These are phyloP conservation scores for Bondarzewia mesenterica DNA, from an alignment of 1,284 basidiomycete genomes.

Conservation along the genomic window DNA sequence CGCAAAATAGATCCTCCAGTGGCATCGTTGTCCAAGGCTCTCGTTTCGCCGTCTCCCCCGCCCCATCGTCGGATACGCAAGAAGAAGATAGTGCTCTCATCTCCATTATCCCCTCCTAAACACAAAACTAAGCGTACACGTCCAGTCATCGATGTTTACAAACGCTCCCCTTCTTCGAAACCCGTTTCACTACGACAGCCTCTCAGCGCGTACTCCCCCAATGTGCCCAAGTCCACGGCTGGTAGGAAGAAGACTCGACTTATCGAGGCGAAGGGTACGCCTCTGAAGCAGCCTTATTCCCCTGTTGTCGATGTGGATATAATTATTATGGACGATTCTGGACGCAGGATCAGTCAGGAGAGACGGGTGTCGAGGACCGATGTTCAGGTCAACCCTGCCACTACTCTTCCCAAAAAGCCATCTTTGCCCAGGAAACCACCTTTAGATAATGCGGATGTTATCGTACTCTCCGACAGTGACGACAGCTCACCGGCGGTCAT, in stretches of 20 bases:
- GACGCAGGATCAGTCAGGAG: constrained; percentile 49
- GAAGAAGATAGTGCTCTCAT: constrained; percentile 6
- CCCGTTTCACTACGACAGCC: constrained; percentile 25
- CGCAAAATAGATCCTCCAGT: not conserved
- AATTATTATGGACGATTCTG: constrained; percentile 49
- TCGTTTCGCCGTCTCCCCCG: constrained; percentile 8
- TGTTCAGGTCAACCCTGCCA: constrained; percentile 19
- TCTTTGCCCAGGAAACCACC: not conserved
- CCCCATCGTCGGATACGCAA: not conserved
- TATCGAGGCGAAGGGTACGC: constrained; percentile 20
- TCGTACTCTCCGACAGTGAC: constrained; percentile 16
- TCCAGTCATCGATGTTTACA: not conserved
- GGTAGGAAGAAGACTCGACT: constrained; percentile 21
- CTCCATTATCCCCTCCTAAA: constrained; percentile 7
- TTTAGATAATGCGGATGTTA: not conserved
- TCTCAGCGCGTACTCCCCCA: constrained; percentile 31
- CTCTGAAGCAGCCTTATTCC: constrained; percentile 24
- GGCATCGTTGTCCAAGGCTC: not conserved
- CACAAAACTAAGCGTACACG: constrained; percentile 3
- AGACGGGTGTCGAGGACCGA: constrained; percentile 22
- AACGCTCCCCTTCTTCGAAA: constrained; percentile 1
- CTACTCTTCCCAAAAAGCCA: constrained; percentile 1
- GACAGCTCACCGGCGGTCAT: constrained; percentile 13
- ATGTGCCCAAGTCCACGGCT: constrained; percentile 34
- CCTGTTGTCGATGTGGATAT: constrained; percentile 60